phyloP scores from a whole-genome alignment of 352 stramenopile genomes.

The Elongisporangium prolatum region DNA sequence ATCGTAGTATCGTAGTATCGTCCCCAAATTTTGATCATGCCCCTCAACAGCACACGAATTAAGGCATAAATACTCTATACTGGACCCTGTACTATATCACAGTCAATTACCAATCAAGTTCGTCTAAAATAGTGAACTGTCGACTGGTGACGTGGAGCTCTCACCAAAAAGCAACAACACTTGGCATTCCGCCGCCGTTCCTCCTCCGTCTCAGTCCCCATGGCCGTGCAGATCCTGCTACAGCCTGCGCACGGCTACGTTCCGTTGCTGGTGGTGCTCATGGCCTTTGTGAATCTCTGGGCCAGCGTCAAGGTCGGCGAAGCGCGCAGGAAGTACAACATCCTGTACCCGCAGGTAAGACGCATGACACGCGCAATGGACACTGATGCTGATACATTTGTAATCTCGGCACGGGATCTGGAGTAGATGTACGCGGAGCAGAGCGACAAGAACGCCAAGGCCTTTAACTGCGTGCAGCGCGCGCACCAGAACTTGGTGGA shows the following conservation, averaged over 20 bases:
- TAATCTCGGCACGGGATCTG: slow-evolving; percentile 47
- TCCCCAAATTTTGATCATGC: no score
- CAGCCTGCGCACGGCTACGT: slow-evolving; percentile 63
- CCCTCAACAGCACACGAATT: no score
- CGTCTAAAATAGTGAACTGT: not conserved
- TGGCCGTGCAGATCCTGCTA: slow-evolving; percentile 36
- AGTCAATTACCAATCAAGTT: no score
- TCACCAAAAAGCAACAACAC: not conserved
- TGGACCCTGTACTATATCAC: no score
- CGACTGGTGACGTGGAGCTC: not conserved
- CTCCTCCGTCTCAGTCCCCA: not conserved
- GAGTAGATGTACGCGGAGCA: slow-evolving; percentile 85
- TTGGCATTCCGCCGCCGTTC: not conserved
- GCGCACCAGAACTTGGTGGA: slow-evolving; percentile 92
- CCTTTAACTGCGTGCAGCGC: slow-evolving; percentile 90
- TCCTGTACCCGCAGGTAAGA: slow-evolving; percentile 50
- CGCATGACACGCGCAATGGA: not conserved
- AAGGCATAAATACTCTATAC: no score
- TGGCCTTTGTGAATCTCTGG: slow-evolving; percentile 51
- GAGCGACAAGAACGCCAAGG: slow-evolving; percentile 84
- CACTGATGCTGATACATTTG: not conserved
- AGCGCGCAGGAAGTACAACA: slow-evolving; percentile 61
- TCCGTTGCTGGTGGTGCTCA: slow-evolving; percentile 48
- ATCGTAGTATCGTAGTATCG: no score
- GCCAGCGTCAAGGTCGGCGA: slow-evolving; percentile 46